Conservation (phyloP, 371 early-diverging fungal genomes). For the Saksenaea oblongispora region DNA sequence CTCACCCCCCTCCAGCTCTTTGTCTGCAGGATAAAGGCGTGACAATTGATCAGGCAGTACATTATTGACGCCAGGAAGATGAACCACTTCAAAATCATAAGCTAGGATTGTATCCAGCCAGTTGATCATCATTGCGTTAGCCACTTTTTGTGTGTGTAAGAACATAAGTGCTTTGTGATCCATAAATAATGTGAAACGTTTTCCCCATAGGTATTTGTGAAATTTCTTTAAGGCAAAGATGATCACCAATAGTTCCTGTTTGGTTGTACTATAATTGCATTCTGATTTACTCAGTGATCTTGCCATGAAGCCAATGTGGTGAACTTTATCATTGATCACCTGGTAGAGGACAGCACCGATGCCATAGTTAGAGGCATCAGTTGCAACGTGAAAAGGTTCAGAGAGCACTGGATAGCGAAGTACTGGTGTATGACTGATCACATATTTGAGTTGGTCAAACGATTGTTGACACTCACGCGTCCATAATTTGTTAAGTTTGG, state of each 20-base stretch:
- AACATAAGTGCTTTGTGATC: conserved; percentile 24
- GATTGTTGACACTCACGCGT: background rate
- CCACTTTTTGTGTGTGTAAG: conserved; percentile 22
- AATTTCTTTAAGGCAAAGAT: conserved; percentile 18
- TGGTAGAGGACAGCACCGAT: conserved; percentile 33
- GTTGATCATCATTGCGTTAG: conserved; percentile 23
- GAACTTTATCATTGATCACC: background rate
- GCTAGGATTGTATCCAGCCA: no score
- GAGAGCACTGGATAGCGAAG: conserved; percentile 17
- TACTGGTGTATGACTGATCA: background rate
- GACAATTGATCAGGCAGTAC: no score
- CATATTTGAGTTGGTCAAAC: conserved; percentile 6
- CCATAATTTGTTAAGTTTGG: conserved; percentile 5
- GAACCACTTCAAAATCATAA: conserved; percentile 29
- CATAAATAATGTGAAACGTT: conserved; percentile 17
- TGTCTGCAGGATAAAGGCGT: no score
- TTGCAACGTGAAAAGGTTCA: conserved; percentile 26
- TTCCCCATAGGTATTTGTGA: conserved; percentile 34
- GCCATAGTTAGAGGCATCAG: conserved; percentile 35
- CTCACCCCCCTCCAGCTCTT: no score
- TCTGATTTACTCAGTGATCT: background rate
- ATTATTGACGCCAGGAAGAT: no score
- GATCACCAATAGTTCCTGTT: background rate
- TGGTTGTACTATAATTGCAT: background rate
- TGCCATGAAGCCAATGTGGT: conserved; percentile 16